These are phyloP conservation scores for Scenedesmus sp. DNA, from an alignment of 163 green algal species.

Conservation along the genomic window DNA sequence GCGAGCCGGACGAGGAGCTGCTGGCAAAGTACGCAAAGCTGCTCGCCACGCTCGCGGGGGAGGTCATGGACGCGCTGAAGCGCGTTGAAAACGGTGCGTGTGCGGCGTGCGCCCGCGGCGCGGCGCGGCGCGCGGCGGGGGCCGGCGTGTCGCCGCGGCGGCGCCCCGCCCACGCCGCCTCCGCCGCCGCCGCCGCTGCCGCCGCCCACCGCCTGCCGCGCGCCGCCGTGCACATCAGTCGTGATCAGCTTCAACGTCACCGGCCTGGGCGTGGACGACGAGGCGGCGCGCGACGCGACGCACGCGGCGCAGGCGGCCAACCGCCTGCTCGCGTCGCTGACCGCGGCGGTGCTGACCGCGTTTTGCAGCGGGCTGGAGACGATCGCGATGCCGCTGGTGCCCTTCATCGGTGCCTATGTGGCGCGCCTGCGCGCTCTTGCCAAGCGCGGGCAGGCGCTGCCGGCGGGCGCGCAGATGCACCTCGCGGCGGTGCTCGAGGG, in stretches of 20 bases:
- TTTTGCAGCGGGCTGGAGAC: slow-evolving; percentile 74
- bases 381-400: slow-evolving; percentile 75
- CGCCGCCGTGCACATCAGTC: slow-evolving; percentile 40
- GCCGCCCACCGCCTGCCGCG: slow-evolving; percentile 1
- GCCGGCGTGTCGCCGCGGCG: too few species aligned
- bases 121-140: too few species aligned
- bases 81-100: slow-evolving; percentile 83
- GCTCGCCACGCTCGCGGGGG: slow-evolving; percentile 81
- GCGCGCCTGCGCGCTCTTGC: slow-evolving; percentile 69
- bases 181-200: background rate
- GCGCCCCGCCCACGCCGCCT: background rate
- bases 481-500: slow-evolving; percentile 57
- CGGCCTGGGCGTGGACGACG: slow-evolving; percentile 76
- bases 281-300: slow-evolving; percentile 66
- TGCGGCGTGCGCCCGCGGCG: too few species aligned
- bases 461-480: slow-evolving; percentile 32
- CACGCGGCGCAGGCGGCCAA: slow-evolving; percentile 52
- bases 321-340: slow-evolving; percentile 75
- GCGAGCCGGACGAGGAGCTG: slow-evolving; percentile 66
- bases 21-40: slow-evolving; percentile 71
- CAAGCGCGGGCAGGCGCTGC: slow-evolving; percentile 53
- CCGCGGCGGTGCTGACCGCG: slow-evolving; percentile 78
- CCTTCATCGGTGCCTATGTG: slow-evolving; percentile 87
- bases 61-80: slow-evolving; percentile 91
- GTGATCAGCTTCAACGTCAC: slow-evolving; percentile 78